Evolutionary conservation across 1,139 yeast genomes (phyloP).

Genomic region (Candida pseudocylindracea): DNA sequence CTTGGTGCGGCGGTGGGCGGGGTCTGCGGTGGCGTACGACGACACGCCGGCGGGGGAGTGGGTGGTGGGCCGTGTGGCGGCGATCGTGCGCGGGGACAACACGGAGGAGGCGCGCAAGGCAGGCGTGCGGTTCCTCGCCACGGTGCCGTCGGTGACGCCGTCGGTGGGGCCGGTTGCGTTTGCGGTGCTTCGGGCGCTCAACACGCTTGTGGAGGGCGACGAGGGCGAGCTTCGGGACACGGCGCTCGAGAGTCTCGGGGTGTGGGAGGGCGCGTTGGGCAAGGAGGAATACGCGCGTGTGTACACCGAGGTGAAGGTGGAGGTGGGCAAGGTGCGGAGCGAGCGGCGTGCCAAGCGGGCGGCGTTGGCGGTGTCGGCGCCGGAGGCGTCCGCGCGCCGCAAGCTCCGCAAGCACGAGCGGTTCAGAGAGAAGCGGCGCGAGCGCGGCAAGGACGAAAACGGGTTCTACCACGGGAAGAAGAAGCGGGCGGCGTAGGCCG

Average conservation of each 20-base stretch:
- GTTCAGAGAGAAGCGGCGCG: too few relatives aligned
- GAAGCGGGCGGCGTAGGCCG: too few relatives aligned
- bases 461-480: too few relatives aligned
- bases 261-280: background rate
- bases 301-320: background rate
- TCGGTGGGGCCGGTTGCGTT: constrained; percentile 34
- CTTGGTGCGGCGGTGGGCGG: constrained; percentile 43
- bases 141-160: constrained; percentile 13
- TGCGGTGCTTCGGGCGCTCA: constrained; percentile 28
- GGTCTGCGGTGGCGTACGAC: constrained; percentile 9
- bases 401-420: constrained; percentile 14
- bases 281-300: background rate
- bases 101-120: constrained; percentile 5
- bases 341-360: constrained; percentile 65
- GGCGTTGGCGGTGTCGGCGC: constrained; percentile 55
- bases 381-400: constrained; percentile 59
- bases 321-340: constrained; percentile 26
- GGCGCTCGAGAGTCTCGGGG: background rate
- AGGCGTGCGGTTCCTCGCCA: constrained; percentile 22
- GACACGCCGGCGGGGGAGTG: constrained; percentile 30
- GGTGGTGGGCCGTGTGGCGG: constrained; percentile 36
- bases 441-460: too few relatives aligned
- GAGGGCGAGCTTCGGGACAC: background rate
- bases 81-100: constrained; percentile 41
- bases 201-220: background rate